Base-by-base conservation (phyloP, 1,139 yeast genomes). In the Kodamaea suecica region DNA sequence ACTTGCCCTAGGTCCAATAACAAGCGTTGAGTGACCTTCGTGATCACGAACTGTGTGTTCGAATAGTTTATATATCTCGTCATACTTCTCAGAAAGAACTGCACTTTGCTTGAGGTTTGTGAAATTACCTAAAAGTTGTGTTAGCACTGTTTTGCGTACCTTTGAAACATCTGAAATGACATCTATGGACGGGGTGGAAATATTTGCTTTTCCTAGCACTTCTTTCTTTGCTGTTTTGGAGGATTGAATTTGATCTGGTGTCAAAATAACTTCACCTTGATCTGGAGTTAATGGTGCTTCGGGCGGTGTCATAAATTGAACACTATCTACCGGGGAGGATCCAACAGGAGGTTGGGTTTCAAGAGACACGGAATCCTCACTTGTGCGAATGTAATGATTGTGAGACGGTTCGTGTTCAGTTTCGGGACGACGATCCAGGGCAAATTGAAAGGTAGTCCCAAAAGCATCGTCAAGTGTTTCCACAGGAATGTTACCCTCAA, bases 21-120 rank as follows among this genome's bases (percentile, higher is more conserved):
- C 41, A 8, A 90, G 63, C 7, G 82, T 77, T 1, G 97, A 88
- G 52, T 85, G 88, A 4, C 95, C 92, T 46, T 87, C 95, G 25
- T 76, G 73, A 43, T 77, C 78, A 12, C 66, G 60, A 0, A 90
- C 70, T 0, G 95, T 82, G 43, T 80, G 80, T 39, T 77, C 78
- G 39, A 90, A 55, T 46, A 84, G 56, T 10, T 66, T 61, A 42
- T 73, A 73, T 1, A 88, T 53, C 40, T 81, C 82, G 2, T 59
- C 45, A 43, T 65, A 65, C 36, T 68, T 68, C 2, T 55, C 59
- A 7, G 50, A 49, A 1, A 75, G 41, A 0, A 44, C 36, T 2
- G 48, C 38, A 4, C 59, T 48, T 7, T 49, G 41, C 8, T 45
- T 34, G 29, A 60, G 47, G 33, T 51, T 47, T 23, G 35, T 36